These are phyloP conservation scores for Paramecium primaurelia DNA, from an alignment of 73 alveolate genomes.

Conservation along the genomic window DNA sequence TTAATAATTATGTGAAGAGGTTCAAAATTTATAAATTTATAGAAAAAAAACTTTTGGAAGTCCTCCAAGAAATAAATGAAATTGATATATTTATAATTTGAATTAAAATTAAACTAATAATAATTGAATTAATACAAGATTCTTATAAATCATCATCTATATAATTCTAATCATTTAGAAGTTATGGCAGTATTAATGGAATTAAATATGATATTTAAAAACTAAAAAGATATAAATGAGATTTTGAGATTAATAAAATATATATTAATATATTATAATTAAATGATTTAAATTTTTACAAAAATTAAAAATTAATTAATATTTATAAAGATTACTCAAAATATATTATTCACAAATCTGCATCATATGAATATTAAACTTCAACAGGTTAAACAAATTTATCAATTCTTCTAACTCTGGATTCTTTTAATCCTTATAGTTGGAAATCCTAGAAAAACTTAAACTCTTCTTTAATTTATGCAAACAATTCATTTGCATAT, in stretches of 20 bases:
- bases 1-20: neutral
- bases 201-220: too few relatives aligned
- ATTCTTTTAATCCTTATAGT: neutral
- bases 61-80: neutral
- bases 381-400: neutral
- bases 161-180: neutral
- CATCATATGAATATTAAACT: constrained; percentile 19
- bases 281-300: neutral
- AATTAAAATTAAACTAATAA: neutral
- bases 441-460: constrained; percentile 25
- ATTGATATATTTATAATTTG: neutral
- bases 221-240: too few relatives aligned
- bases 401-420: constrained; percentile 43
- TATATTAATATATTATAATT: too few relatives aligned
- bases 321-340: neutral
- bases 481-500: constrained; percentile 46
- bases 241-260: too few relatives aligned
- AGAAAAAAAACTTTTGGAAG: neutral
- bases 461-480: constrained; percentile 31
- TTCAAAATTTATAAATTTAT: neutral
- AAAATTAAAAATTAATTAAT: too few relatives aligned
- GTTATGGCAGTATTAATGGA: neutral
- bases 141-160: too few relatives aligned
- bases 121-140: neutral
- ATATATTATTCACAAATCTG: neutral